These are phyloP conservation scores for Lunularia cruciata DNA, from an alignment of 225 moss, liverwort and hornwort genomes.

Conservation along the genomic window DNA sequence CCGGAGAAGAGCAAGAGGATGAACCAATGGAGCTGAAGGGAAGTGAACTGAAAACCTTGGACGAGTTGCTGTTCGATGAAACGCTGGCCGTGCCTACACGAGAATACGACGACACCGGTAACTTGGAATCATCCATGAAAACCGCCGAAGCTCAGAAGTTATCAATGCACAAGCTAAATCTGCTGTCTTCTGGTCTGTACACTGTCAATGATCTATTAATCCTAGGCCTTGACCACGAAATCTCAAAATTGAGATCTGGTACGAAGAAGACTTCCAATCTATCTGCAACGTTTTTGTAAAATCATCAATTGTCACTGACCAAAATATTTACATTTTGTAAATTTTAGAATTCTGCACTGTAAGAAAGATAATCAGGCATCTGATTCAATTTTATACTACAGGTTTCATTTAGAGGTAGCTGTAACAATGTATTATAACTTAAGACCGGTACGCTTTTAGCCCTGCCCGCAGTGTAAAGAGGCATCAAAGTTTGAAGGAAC, in stretches of 20 bases:
- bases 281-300: not conserved
- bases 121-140: not conserved
- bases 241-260: slow-evolving; percentile 21
- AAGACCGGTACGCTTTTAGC: not conserved
- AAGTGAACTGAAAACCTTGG: not conserved
- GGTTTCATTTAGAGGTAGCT: not conserved
- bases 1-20: not conserved
- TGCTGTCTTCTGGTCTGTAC: slow-evolving; percentile 38
- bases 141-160: slow-evolving; percentile 17
- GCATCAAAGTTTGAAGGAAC: not conserved
- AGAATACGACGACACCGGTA: not conserved
- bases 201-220: slow-evolving; percentile 29
- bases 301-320: not conserved
- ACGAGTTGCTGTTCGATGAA: not conserved
- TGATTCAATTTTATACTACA: not conserved
- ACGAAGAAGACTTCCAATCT: not conserved
- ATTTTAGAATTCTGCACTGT: not conserved
- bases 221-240: slow-evolving; percentile 37
- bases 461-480: not conserved
- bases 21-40: not conserved
- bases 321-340: not conserved
- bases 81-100: not conserved
- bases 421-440: not conserved
- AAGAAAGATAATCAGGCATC: not conserved
- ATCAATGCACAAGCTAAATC: slow-evolving; percentile 15